Evolutionary conservation across 78 protist species (phyloP), one percentile per base, ranked within the genome.

Genomic region (Tieghemostelium lacteum): DNA sequence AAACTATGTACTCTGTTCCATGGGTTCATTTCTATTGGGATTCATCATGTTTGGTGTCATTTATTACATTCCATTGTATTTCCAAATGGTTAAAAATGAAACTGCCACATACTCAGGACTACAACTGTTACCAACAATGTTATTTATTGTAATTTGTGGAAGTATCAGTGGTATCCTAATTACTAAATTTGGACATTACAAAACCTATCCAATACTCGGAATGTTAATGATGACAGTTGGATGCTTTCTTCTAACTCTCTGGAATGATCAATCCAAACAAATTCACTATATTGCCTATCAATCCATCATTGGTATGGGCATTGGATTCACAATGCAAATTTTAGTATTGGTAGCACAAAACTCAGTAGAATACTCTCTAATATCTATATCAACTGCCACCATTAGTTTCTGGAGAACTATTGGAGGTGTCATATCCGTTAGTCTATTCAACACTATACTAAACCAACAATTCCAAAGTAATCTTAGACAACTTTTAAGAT

Each of bases 381-480:
- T 91, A 10, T 61, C 94, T 12, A 73, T 85, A 10, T 57, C 94
- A n/a, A 91, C 78, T 1, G 87, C 87, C 5, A 69, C 86, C 34
- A 83, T 67, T 7, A 62, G 77, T 22, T 91, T 91, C 94, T 74
- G 76, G 36, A 60, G 94, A 50, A 78, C 85, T 0, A 69, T 91
- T 65, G 94, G 91, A 29, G 94, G 94, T 73, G 94, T 78, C 8
- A 75, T 91, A 5, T 54, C 85, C 20, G 94, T 91, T 50, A 26
- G 85, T 49, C 50, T 91, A 37, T 91, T 78, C 74, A 73, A 74
- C 28, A 34, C 88, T 4, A 78, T 91, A 57, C 33, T 91, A 8
- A 73, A 63, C 34, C 65, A 75, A 22, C 75, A 70, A 45, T 72
- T 87, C 62, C 57, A 33, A 14, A 10, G 28, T 8, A 69, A 87